Conservation (phyloP, 768 basidiomycete species). For the Hygrophoropsis aurantiaca region DNA sequence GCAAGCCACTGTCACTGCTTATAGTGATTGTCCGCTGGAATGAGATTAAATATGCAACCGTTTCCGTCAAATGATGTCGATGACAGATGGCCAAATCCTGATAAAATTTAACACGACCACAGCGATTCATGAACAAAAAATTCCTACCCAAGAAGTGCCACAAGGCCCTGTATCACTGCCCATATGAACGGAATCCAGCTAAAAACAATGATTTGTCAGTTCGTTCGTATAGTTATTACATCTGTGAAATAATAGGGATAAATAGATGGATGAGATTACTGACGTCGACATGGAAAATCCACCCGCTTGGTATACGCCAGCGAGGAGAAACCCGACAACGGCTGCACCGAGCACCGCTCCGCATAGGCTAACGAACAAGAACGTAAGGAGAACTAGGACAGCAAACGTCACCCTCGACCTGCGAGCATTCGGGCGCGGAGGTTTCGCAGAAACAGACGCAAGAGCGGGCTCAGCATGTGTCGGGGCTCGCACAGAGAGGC, state of each 20-base stretch:
- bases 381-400: conserved; percentile 38
- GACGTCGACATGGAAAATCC: conserved; percentile 43
- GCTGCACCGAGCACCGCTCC: conserved; percentile 41
- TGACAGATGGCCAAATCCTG: conserved; percentile 44
- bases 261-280: conserved; percentile 9
- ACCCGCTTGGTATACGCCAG: conserved; percentile 37
- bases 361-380: conserved; percentile 30
- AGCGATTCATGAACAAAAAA: not conserved
- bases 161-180: conserved; percentile 39
- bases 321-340: conserved; percentile 37
- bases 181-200: conserved; percentile 46
- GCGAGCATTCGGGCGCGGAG: conserved; percentile 27
- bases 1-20: too few relatives aligned
- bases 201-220: not conserved
- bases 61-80: conserved; percentile 42
- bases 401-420: conserved; percentile 40
- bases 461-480: conserved; percentile 1
- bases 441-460: conserved; percentile 2
- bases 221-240: not conserved
- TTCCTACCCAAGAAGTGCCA: conserved; percentile 40
- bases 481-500: not conserved
- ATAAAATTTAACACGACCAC: not conserved
- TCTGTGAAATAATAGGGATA: not conserved
- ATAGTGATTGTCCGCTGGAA: too few relatives aligned
- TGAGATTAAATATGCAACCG: too few relatives aligned